Evolutionary conservation across 306 rosid genomes (phyloP).

Genomic region (Gillenia trifoliata): DNA sequence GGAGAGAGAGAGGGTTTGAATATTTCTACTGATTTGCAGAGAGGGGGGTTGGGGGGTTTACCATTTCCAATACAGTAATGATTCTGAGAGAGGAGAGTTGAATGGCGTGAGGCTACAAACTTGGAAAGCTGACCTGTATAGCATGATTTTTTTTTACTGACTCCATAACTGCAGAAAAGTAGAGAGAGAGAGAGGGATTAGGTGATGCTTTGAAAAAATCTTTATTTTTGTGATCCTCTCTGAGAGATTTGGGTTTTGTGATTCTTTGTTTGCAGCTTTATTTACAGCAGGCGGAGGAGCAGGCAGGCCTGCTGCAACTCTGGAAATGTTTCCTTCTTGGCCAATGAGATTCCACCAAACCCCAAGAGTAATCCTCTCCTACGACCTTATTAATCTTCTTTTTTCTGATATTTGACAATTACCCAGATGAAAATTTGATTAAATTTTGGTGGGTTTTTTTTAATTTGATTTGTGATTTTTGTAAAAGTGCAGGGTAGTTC

Average conservation of each 20-base stretch:
- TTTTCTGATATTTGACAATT: neutral
- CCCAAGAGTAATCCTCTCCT: conserved; percentile 45
- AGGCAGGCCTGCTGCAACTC: conserved; percentile 88
- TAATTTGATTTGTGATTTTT: neutral
- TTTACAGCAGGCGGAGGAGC: conserved; percentile 23
- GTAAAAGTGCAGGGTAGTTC: conserved; percentile 54
- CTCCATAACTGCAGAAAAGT: conserved; percentile 71
- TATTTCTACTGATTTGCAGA: conserved; percentile 30
- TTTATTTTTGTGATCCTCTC: conserved; percentile 43
- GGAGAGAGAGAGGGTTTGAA: conserved; percentile 37
- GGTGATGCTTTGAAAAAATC: neutral
- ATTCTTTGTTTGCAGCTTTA: conserved; percentile 61
- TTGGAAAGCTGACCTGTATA: conserved; percentile 44
- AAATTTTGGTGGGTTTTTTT: neutral
- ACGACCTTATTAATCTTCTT: conserved; percentile 36
- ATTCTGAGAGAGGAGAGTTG: conserved; percentile 40
- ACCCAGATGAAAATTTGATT: neutral
- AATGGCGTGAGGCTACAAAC: conserved; percentile 59
- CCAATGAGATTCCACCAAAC: conserved; percentile 85
- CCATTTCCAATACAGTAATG: conserved; percentile 53
- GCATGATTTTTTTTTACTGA: conserved; percentile 61
- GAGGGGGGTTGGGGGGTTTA: conserved; percentile 3
- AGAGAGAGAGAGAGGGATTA: neutral
- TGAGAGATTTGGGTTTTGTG: conserved; percentile 38
- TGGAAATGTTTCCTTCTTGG: conserved; percentile 99